Evolutionary conservation across 371 early-diverging fungal genomes (phyloP).

Genomic region (Saksenaea oblongispora): DNA sequence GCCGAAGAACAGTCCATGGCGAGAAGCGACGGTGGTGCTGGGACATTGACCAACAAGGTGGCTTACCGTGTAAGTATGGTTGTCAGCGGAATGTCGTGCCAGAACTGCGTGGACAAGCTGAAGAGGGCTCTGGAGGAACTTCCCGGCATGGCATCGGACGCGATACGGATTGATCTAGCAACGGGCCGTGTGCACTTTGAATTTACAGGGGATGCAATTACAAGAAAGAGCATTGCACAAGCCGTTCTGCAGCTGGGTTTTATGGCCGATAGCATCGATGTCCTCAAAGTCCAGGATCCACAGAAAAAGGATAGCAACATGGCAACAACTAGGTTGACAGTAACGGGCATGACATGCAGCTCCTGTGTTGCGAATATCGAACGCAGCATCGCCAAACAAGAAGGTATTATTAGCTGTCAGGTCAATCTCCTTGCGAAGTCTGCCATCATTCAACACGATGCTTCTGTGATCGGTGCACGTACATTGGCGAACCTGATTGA

Average conservation of each 20-base stretch:
- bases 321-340: conserved; percentile 46
- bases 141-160: conserved; percentile 31
- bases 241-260: conserved; percentile 51
- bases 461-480: conserved; percentile 48
- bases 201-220: conserved; percentile 29
- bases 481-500: conserved; percentile 57
- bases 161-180: conserved; percentile 46
- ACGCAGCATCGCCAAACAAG: conserved; percentile 43
- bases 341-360: conserved; percentile 84
- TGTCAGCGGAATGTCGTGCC: conserved; percentile 72
- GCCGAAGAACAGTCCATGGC: conserved; percentile 11
- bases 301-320: conserved; percentile 16
- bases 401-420: conserved; percentile 60
- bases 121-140: conserved; percentile 40
- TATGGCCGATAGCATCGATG: conserved; percentile 54
- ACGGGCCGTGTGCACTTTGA: conserved; percentile 51
- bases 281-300: conserved; percentile 25
- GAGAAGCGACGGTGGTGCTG: neutral
- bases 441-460: conserved; percentile 62
- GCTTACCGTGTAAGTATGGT: conserved; percentile 31
- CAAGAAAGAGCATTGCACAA: conserved; percentile 41
- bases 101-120: conserved; percentile 62
- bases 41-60: neutral
- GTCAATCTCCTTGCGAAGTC: conserved; percentile 70
- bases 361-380: conserved; percentile 82